phyloP scores from a whole-genome alignment of 805 yeast species.

The Kodamaea laetipori region DNA sequence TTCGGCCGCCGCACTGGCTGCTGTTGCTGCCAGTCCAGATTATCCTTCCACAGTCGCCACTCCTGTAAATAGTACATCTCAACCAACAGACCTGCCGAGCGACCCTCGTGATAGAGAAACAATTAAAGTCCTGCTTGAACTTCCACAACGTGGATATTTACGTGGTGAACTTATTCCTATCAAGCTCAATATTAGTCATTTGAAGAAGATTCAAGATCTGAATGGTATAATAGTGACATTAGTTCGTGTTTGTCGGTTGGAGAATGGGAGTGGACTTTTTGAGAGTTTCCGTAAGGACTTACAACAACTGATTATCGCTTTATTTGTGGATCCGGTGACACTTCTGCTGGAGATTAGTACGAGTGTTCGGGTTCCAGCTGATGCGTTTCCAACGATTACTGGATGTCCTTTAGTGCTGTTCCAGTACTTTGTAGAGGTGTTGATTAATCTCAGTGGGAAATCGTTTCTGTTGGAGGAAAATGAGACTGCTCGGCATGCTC shows the following conservation, averaged over 20 bases:
- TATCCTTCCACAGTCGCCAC: not conserved
- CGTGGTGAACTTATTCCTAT: conserved; percentile 82
- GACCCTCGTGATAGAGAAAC: conserved; percentile 7
- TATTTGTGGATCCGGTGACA: conserved; percentile 72
- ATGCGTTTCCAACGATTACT: conserved; percentile 80
- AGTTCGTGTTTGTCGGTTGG: conserved; percentile 73
- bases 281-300: conserved; percentile 83
- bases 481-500: not conserved
- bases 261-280: conserved; percentile 57
- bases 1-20: conserved; percentile 32
- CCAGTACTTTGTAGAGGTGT: conserved; percentile 81
- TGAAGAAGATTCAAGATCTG: conserved; percentile 66
- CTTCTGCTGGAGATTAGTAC: conserved; percentile 60
- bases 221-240: conserved; percentile 78
- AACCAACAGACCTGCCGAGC: not conserved
- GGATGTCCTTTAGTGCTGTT: conserved; percentile 74
- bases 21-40: conserved; percentile 27
- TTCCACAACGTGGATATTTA: conserved; percentile 66
- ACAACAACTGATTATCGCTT: conserved; percentile 73
- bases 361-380: conserved; percentile 73
- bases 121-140: conserved; percentile 38
- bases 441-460: conserved; percentile 77
- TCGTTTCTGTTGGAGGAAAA: conserved; percentile 31
- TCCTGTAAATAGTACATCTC: not conserved
- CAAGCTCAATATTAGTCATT: conserved; percentile 64